Conservation (phyloP, 768 basidiomycete species). For the Lactifluus echinatus region DNA sequence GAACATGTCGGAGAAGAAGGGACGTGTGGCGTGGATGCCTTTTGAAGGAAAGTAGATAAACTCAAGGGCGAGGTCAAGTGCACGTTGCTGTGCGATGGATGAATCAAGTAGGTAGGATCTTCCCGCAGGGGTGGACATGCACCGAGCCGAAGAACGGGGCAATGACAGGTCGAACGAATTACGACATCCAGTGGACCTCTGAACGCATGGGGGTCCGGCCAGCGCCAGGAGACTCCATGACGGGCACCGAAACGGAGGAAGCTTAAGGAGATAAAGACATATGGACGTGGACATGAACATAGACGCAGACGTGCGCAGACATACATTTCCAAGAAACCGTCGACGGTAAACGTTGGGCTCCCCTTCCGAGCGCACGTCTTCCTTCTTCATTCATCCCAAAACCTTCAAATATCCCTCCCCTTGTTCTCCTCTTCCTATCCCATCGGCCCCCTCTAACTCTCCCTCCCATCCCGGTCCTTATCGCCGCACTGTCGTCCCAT, state of each 20-base stretch:
- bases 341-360: slow-evolving; percentile 15
- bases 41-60: slow-evolving; percentile 4
- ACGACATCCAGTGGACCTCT: slow-evolving; percentile 12
- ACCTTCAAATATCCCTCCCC: slow-evolving; percentile 22
- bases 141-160: slow-evolving; percentile 16
- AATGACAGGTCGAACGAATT: slow-evolving; percentile 11
- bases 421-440: slow-evolving; percentile 11
- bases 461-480: background rate
- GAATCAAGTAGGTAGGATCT: slow-evolving; percentile 11
- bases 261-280: slow-evolving; percentile 16
- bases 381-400: slow-evolving; percentile 16
- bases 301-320: slow-evolving; percentile 1
- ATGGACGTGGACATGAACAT: slow-evolving; percentile 3
- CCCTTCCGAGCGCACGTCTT: slow-evolving; percentile 15
- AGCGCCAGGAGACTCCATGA: slow-evolving; percentile 8
- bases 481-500: slow-evolving; percentile 1
- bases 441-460: slow-evolving; percentile 20
- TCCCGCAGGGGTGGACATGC: background rate
- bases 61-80: background rate
- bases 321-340: slow-evolving; percentile 20
- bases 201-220: slow-evolving; percentile 9
- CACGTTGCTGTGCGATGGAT: background rate
- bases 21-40: background rate
- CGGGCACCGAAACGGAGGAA: slow-evolving; percentile 10
- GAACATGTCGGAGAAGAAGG: background rate